Evolutionary conservation across 441 rosid species (phyloP).

Genomic region (Brassica balearica): DNA sequence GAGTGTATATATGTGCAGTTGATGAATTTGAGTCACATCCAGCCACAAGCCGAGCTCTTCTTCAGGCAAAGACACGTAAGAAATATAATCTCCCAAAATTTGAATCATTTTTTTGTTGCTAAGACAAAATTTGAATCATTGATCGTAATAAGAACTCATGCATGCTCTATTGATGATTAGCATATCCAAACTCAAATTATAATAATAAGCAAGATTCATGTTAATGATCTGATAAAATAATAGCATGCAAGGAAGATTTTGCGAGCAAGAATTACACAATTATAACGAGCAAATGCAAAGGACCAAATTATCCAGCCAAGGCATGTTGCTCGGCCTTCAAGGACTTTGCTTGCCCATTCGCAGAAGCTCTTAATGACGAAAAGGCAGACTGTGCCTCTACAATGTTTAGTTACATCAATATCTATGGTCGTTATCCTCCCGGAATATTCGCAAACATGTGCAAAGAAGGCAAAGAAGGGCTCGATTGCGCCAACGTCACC

Average conservation of each 20-base stretch:
- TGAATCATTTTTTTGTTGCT: too few species aligned
- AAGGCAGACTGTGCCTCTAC: constrained; percentile 59
- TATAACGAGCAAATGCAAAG: constrained; percentile 65
- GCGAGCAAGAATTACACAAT: constrained; percentile 61
- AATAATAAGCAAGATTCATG: neutral
- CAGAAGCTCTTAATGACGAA: constrained; percentile 50
- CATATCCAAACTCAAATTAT: neutral
- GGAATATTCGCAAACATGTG: constrained; percentile 67
- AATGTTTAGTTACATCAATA: constrained; percentile 77
- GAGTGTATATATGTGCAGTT: constrained; percentile 27
- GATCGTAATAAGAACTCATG: constrained; percentile 2
- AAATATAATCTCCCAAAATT: neutral
- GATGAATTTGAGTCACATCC: constrained; percentile 25
- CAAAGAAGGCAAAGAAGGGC: constrained; percentile 59
- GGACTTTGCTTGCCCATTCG: constrained; percentile 59
- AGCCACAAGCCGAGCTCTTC: constrained; percentile 41
- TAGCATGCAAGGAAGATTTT: constrained; percentile 62
- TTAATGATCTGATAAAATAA: neutral
- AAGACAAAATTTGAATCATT: neutral
- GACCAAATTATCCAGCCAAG: constrained; percentile 60
- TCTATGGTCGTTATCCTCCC: constrained; percentile 67
- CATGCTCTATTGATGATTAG: constrained; percentile 10
- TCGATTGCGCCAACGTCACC: constrained; percentile 47
- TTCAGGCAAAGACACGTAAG: constrained; percentile 41
- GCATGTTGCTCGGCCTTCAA: constrained; percentile 58